phyloP scores from a whole-genome alignment of 306 rosid species.

The Mucuna pruriens region DNA sequence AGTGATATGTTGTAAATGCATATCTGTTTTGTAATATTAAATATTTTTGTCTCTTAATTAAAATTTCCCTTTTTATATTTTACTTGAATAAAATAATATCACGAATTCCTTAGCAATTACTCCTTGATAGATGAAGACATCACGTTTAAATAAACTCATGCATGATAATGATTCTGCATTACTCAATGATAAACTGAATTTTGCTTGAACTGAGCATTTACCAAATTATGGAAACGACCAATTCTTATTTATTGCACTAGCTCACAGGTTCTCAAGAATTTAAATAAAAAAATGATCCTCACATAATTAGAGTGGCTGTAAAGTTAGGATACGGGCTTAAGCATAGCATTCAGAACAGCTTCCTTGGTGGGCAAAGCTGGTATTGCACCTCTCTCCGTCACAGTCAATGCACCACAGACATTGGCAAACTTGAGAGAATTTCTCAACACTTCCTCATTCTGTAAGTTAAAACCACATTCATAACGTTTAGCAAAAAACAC shows the following conservation, averaged over 20 bases:
- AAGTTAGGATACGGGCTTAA: slow-evolving; percentile 56
- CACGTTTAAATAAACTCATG: slow-evolving; percentile 14
- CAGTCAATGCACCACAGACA: slow-evolving; percentile 93
- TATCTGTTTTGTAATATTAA: too few species aligned
- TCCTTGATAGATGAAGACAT: too few species aligned
- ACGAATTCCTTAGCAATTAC: too few species aligned
- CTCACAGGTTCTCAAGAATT: slow-evolving; percentile 35
- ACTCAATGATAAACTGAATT: slow-evolving; percentile 8
- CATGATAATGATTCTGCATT: slow-evolving; percentile 11
- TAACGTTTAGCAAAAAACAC: not conserved
- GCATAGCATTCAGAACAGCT: slow-evolving; percentile 67
- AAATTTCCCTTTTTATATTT: too few species aligned
- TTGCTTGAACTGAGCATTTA: slow-evolving; percentile 10
- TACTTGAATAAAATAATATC: too few species aligned
- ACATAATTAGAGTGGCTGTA: not conserved
- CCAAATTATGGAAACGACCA: slow-evolving; percentile 26
- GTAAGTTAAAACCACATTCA: slow-evolving; percentile 41
- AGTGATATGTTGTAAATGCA: too few species aligned
- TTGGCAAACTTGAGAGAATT: slow-evolving; percentile 87
- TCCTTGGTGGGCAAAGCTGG: slow-evolving; percentile 91
- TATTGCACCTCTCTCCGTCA: slow-evolving; percentile 94
- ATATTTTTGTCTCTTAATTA: too few species aligned
- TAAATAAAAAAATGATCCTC: not conserved
- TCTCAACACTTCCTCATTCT: slow-evolving; percentile 85
- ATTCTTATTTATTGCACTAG: slow-evolving; percentile 31